A percentile compares a stretch with the other conserved stretches of the same genome.
These are phyloP conservation scores for Alternaria conjuncta DNA, from an alignment of 2,329 filamentous ascomycete genomes.

Conservation along the genomic window DNA sequence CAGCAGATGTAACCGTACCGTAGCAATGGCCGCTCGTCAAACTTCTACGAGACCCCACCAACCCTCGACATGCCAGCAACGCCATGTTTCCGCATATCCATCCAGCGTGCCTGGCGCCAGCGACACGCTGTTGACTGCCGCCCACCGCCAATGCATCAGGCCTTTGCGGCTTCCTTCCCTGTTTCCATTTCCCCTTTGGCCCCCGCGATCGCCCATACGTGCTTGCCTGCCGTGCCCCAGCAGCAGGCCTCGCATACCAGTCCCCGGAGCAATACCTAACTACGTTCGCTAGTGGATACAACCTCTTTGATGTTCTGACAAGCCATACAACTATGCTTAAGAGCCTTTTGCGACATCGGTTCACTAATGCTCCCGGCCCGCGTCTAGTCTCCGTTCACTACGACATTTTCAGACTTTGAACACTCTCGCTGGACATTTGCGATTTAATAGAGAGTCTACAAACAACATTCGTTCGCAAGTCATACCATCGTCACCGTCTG, in stretches of 20 bases:
- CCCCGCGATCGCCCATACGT: conserved; percentile 39
- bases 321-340: conserved; percentile 50
- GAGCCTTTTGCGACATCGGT: conserved; percentile 48
- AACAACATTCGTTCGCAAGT: conserved; percentile 30
- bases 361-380: conserved; percentile 43
- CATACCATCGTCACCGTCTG: conserved; percentile 35
- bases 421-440: conserved; percentile 17
- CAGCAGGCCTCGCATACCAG: conserved; percentile 29
- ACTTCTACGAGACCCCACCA: conserved; percentile 35
- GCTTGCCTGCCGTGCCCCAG: conserved; percentile 39
- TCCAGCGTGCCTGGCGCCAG: conserved; percentile 30
- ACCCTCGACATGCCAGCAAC: conserved; percentile 32
- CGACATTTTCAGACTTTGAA: conserved; percentile 27
- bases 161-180: conserved; percentile 10
- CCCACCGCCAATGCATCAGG: conserved; percentile 14
- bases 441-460: conserved; percentile 35
- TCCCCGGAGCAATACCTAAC: conserved; percentile 40
- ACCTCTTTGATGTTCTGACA: conserved; percentile 45
- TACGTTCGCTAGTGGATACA: conserved; percentile 48
- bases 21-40: conserved; percentile 33
- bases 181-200: conserved; percentile 12
- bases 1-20: conserved; percentile 38
- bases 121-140: conserved; percentile 22
- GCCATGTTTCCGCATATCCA: conserved; percentile 30
- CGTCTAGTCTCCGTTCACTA: conserved; percentile 42